Percentiles rank a stretch among this genome's conserved stretches.
These are phyloP conservation scores for Histomonas meleagridis DNA, from an alignment of 208 protist species.

Conservation along the genomic window DNA sequence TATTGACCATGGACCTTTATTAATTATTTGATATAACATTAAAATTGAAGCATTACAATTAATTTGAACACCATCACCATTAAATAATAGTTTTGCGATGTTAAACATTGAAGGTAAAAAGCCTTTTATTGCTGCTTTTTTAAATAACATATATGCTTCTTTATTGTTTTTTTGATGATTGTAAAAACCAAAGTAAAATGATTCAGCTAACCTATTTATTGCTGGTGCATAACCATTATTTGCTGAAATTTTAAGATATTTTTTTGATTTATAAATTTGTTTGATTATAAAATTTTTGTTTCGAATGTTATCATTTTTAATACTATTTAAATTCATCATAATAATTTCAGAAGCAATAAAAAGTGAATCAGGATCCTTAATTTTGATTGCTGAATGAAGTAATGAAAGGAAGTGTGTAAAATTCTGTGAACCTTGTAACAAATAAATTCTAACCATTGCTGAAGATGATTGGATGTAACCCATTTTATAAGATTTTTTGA, in stretches of 20 bases:
- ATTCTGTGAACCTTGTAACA: not conserved
- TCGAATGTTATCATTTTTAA: too few relatives aligned
- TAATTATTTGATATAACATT: not conserved
- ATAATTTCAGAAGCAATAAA: not conserved
- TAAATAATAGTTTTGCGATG: not conserved
- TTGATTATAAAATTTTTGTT: too few relatives aligned
- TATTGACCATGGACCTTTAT: not conserved
- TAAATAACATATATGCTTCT: not conserved
- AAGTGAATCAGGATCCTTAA: not conserved
- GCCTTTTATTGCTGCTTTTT: not conserved
- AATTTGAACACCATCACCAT: not conserved
- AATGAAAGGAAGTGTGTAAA: too few relatives aligned
- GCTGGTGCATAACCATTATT: not conserved
- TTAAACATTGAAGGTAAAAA: not conserved
- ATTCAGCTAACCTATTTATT: not conserved
- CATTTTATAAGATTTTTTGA: not conserved
- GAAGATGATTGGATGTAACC: not conserved
- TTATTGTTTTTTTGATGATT: not conserved
- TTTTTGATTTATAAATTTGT: not conserved
- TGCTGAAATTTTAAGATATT: not conserved
- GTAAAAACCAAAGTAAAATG: not conserved
- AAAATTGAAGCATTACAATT: not conserved
- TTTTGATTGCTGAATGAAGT: not conserved
- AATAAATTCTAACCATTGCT: not conserved
- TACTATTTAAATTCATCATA: too few relatives aligned